A percentile compares a stretch with the other conserved stretches of the same genome.
phyloP scores from a whole-genome alignment of 305 asterid genomes.

The Rubia occidens region DNA sequence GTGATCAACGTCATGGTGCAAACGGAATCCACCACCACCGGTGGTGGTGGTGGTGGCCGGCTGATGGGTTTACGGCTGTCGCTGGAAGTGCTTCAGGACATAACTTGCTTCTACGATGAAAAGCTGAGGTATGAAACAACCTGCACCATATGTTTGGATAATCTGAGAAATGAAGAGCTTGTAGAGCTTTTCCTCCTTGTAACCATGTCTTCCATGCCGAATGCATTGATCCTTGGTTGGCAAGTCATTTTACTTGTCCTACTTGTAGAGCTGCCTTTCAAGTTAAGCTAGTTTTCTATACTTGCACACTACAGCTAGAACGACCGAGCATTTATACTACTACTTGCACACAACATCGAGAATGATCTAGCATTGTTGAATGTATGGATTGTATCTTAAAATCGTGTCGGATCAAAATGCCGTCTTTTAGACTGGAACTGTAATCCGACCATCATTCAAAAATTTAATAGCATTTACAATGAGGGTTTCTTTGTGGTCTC shows the following conservation, averaged over 20 bases:
- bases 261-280: constrained; percentile 40
- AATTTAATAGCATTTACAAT: no score
- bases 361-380: no score
- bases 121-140: constrained; percentile 17
- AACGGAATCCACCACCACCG: constrained; percentile 9
- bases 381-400: no score
- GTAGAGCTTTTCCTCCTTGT: constrained; percentile 50
- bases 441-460: no score
- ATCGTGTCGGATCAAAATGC: no score
- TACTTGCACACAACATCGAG: no score
- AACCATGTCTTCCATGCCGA: constrained; percentile 48
- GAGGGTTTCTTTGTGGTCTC: no score
- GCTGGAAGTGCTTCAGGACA: constrained; percentile 37
- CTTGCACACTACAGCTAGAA: constrained; percentile 5
- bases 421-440: no score
- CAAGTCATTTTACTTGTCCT: constrained; percentile 39
- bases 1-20: constrained; percentile 38
- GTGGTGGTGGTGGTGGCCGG: constrained; percentile 8
- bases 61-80: constrained; percentile 18
- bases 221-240: constrained; percentile 53
- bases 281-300: constrained; percentile 9
- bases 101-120: constrained; percentile 29
- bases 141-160: constrained; percentile 53
- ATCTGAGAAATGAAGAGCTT: constrained; percentile 31
- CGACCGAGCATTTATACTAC: not conserved